Evolutionary conservation across 352 stramenopile genomes (phyloP), one percentile per base, ranked within the genome.

Genomic region (Globisporangium cylindrosporum): DNA sequence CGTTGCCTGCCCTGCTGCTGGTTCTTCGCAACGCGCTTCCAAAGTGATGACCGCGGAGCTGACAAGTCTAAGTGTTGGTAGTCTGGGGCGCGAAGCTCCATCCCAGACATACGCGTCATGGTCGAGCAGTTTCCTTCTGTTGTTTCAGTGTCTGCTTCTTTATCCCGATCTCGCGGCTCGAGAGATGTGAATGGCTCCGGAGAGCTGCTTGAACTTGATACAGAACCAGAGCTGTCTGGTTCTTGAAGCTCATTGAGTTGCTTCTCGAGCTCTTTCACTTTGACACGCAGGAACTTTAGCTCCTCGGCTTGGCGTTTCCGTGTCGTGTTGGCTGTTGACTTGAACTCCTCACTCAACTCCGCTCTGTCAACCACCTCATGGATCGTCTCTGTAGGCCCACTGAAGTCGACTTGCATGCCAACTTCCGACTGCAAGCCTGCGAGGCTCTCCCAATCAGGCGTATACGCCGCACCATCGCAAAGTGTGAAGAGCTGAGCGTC

Each of bases 221-320:
- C 41, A 48, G 15, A 48, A 9, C 5, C 41, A 48, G 15, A 48
- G 41, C 15, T 48, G 15, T 22, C 18, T 36, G 51, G 14, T 20
- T 59, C 53, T 29, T 59, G 53, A 9, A 59, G 53, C 14, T 27
- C 20, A 9, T 9, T 29, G 53, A 63, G 38, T 4, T 63, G 27
- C 7, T 49, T 8, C 51, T 84, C 74, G 60, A 84, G 74, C 56
- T 81, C 77, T 61, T 80, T 58, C 34, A 81, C 77, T 64, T 84
- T 84, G 25, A 74, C 63, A 7, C 74, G 77, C 14, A 84, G 68
- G 48, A 81, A 84, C 62, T 80, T 53, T 51, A 84, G 51, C 51
- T 84, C 77, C 41, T 84, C 74, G 64, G 68, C 68, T 63, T 83
- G 76, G 58, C 76, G 66, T n/a, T 63, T 63, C 32, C 57, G 32